Evolutionary conservation across 2,329 filamentous ascomycete species (phyloP).

Genomic region (Sphaceloma murrayae): DNA sequence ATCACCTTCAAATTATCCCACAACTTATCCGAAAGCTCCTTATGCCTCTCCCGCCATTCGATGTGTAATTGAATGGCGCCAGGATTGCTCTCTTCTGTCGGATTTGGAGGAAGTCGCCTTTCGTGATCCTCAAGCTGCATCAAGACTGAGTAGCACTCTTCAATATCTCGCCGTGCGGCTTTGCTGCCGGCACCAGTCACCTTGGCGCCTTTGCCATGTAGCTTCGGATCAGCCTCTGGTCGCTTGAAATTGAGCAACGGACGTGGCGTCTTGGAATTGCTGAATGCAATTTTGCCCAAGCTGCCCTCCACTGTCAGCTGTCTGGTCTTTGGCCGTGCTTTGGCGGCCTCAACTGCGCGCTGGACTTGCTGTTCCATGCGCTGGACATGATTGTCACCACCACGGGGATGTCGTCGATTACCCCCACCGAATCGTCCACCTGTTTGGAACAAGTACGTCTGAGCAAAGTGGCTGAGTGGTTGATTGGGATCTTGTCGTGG

Average conservation of each 20-base stretch:
- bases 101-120: slow-evolving; percentile 62
- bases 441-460: slow-evolving; percentile 95
- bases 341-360: slow-evolving; percentile 90
- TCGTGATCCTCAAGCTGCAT: slow-evolving; percentile 95
- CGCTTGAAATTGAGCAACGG: slow-evolving; percentile 93
- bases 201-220: slow-evolving; percentile 38
- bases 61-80: slow-evolving; percentile 64
- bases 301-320: slow-evolving; percentile 94
- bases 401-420: slow-evolving; percentile 61
- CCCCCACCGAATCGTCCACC: slow-evolving; percentile 68
- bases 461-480: slow-evolving; percentile 89
- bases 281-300: slow-evolving; percentile 95
- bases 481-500: slow-evolving; percentile 86
- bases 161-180: slow-evolving; percentile 73
- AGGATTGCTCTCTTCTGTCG: slow-evolving; percentile 54
- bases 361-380: slow-evolving; percentile 99
- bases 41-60: slow-evolving; percentile 66
- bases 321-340: slow-evolving; percentile 95
- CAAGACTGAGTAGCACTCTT: slow-evolving; percentile 74
- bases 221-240: slow-evolving; percentile 55
- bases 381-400: slow-evolving; percentile 93
- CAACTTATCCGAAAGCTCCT: slow-evolving; percentile 65
- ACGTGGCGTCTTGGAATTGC: slow-evolving; percentile 95
- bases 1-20: slow-evolving; percentile 88
- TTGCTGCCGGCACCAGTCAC: slow-evolving; percentile 66